Evolutionary conservation across 495 filamentous ascomycete genomes (phyloP).

Genomic region (Xeromyces bisporus): DNA sequence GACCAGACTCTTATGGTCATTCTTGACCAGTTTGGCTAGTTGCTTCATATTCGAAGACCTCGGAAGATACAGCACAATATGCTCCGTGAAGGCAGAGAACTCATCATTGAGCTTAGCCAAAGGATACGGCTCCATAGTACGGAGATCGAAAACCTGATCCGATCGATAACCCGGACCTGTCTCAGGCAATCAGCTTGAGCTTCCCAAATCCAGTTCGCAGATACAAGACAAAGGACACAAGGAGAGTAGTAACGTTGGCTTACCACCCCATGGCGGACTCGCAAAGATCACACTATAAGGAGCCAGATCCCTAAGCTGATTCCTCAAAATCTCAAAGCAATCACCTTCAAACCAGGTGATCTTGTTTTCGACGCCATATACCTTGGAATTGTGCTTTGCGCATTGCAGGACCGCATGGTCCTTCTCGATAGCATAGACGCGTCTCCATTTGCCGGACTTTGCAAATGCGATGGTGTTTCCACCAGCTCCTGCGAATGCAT

Average conservation of each 20-base stretch:
- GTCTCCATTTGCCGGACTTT: slow-evolving; percentile 52
- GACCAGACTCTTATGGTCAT: slow-evolving; percentile 42
- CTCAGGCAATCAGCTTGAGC: too few relatives aligned
- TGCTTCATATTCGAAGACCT: slow-evolving; percentile 76
- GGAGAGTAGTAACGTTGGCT: slow-evolving; percentile 5
- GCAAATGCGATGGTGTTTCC: slow-evolving; percentile 95
- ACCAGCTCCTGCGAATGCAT: slow-evolving; percentile 80
- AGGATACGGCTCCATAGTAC: slow-evolving; percentile 74
- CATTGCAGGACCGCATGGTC: slow-evolving; percentile 61
- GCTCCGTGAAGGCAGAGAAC: slow-evolving; percentile 33
- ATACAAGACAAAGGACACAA: background rate
- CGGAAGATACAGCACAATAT: slow-evolving; percentile 68
- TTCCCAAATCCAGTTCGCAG: background rate
- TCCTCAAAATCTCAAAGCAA: slow-evolving; percentile 47
- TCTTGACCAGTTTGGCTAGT: slow-evolving; percentile 45
- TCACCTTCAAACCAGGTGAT: slow-evolving; percentile 79
- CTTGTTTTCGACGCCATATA: slow-evolving; percentile 65
- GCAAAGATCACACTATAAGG: slow-evolving; percentile 58
- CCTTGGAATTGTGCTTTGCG: slow-evolving; percentile 77
- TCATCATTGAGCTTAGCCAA: slow-evolving; percentile 42
- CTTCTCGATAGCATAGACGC: slow-evolving; percentile 76
- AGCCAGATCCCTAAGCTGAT: slow-evolving; percentile 30
- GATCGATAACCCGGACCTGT: slow-evolving; percentile 60
- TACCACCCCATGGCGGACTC: slow-evolving; percentile 89
- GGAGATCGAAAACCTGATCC: slow-evolving; percentile 68